Base-by-base conservation (phyloP, 2,329 filamentous ascomycete species). In the Calonectria pauciramosa region DNA sequence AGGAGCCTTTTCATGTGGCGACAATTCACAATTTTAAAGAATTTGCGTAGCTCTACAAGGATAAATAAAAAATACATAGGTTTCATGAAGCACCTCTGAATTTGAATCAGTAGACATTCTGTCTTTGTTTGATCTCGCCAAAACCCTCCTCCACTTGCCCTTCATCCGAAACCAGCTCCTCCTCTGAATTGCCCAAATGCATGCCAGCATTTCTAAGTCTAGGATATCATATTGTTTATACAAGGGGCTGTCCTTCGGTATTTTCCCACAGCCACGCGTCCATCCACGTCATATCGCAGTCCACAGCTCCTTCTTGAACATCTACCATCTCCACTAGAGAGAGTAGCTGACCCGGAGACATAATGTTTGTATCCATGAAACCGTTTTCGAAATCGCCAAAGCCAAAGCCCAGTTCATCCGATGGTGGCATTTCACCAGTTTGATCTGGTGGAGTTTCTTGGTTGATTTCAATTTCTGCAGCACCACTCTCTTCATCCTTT, bases 1-100 rank as follows among this genome's bases (percentile, higher is more conserved):
- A 1, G 82, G 83, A 1, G 78, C 80, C 4, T 84, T 84, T 70
- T 83, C 82, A 1, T 84, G 83, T 36, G 83, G 82, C 11, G 83
- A 84, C 41, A 84, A 84, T 76, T 82, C 80, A 13, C 71, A 80
- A 28, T 79, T 82, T 54, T 82, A 47, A 63, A 23, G 3, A 28
- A 4, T 23, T 26, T 3, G 20, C 6, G 18, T 60, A 30, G 34
- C 20, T 5, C 3, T 63, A 47, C 11, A 23, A 13, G 10, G 20
- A 47, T 47, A 13, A 47, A 47, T 47, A 23, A 47, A 47, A 23
- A 47, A 47, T 23, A 10, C 18, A 23, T 23, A 23, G 9, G n/a
- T 23, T 47, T 23, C n/a, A 23, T 5, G n/a, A 47, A n/a, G 9
- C 44, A 20, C 10, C 3, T 6, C 13, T 47, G 5, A 18, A 11